A percentile compares a stretch with the other conserved stretches of the same genome.
Evolutionary conservation across 208 protist species (phyloP).

Genomic region (Trypanosoma scelopori): DNA sequence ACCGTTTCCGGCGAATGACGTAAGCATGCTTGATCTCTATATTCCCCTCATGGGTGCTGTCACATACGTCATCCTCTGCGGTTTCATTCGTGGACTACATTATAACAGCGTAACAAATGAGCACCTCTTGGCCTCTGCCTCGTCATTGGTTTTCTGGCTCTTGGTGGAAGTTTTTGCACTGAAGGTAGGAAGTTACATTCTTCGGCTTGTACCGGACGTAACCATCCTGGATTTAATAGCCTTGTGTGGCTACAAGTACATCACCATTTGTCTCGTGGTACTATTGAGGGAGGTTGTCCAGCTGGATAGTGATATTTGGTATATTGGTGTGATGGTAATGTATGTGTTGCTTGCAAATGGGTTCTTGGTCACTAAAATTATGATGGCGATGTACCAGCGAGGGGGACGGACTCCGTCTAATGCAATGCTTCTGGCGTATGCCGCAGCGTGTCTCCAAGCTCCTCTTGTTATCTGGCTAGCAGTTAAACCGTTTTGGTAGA

Average conservation of each 20-base stretch:
- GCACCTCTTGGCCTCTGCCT: slow-evolving; percentile 52
- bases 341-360: slow-evolving; percentile 49
- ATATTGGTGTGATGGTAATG: slow-evolving; percentile 30
- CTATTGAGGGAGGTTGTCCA: slow-evolving; percentile 42
- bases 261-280: slow-evolving; percentile 52
- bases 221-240: slow-evolving; percentile 48
- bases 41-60: slow-evolving; percentile 81
- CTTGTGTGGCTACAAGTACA: slow-evolving; percentile 82
- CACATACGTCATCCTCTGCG: slow-evolving; percentile 77
- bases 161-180: slow-evolving; percentile 50
- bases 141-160: slow-evolving; percentile 51
- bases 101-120: slow-evolving; percentile 48
- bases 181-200: slow-evolving; percentile 46
- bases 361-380: slow-evolving; percentile 44
- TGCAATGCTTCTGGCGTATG: slow-evolving; percentile 48
- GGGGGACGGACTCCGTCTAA: slow-evolving; percentile 47
- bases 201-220: slow-evolving; percentile 32
- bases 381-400: slow-evolving; percentile 35
- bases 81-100: slow-evolving; percentile 48
- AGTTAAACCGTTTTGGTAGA: slow-evolving; percentile 36
- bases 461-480: slow-evolving; percentile 60
- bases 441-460: slow-evolving; percentile 40
- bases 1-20: slow-evolving; percentile 50
- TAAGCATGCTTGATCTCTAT: slow-evolving; percentile 76
- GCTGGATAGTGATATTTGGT: slow-evolving; percentile 15